Conservation (phyloP, 176 grass and related monocot genomes). For the Secale cereale region DNA sequence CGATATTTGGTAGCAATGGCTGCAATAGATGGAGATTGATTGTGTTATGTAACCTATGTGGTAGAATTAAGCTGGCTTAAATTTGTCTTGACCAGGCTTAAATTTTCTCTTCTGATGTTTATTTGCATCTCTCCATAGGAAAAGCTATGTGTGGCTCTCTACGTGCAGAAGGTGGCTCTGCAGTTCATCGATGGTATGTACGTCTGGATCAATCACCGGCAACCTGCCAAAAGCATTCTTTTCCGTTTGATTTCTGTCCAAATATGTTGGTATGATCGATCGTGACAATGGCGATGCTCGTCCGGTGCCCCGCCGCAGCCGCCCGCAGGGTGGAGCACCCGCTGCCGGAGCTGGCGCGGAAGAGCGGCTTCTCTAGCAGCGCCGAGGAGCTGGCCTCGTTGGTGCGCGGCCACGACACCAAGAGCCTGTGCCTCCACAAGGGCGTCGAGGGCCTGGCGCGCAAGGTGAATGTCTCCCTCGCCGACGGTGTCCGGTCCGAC, state of each 20-base stretch:
- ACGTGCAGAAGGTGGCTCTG: constrained; percentile 80
- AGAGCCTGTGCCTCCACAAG: constrained; percentile 55
- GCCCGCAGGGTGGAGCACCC: constrained; percentile 54
- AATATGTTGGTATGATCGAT: not conserved
- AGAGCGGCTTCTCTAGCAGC: constrained; percentile 64
- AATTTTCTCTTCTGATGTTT: not conserved
- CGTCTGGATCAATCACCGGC: too few relatives aligned
- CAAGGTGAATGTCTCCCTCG: constrained; percentile 61
- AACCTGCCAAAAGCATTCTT: not conserved
- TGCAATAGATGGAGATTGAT: not conserved
- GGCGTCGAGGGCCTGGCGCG: constrained; percentile 61
- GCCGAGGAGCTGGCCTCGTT: constrained; percentile 78
- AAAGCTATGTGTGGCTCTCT: constrained; percentile 83
- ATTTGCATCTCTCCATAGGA: constrained; percentile 49
- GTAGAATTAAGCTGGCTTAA: constrained; percentile 15
- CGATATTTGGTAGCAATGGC: not conserved
- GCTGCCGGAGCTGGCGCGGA: constrained; percentile 59
- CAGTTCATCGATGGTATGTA: constrained; percentile 81
- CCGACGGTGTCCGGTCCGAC: constrained; percentile 54
- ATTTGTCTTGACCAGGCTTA: not conserved
- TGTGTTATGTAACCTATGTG: not conserved
- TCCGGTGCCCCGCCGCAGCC: constrained; percentile 31
- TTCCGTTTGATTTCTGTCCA: not conserved
- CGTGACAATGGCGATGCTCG: constrained; percentile 5
- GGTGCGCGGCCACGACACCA: constrained; percentile 60